Conservation (phyloP, 2,329 filamentous ascomycete species). For the Pseudocercospora cruenta region DNA sequence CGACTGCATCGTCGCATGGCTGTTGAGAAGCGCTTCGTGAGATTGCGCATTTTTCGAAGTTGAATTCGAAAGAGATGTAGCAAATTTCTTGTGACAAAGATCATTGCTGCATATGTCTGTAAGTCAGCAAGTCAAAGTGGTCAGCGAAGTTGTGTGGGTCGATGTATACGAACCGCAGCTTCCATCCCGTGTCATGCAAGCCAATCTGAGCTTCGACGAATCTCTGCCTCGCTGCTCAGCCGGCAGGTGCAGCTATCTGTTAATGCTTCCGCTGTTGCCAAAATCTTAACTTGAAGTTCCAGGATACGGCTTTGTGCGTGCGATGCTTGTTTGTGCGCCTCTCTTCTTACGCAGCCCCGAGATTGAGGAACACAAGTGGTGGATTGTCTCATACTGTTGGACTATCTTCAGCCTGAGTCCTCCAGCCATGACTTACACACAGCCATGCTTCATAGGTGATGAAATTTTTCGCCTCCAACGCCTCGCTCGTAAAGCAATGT, state of each 20-base stretch:
- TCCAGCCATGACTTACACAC: neutral
- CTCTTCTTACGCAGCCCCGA: too few relatives aligned
- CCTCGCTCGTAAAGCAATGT: conserved; percentile 15
- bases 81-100: neutral
- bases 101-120: neutral
- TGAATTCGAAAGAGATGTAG: neutral
- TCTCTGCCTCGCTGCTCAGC: neutral
- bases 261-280: too few relatives aligned
- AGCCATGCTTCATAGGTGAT: neutral
- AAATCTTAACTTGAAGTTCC: too few relatives aligned
- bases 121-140: neutral
- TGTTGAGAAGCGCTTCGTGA: too few relatives aligned
- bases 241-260: neutral
- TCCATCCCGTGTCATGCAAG: too few relatives aligned
- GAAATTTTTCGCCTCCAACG: conserved; percentile 11
- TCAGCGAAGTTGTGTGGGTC: too few relatives aligned
- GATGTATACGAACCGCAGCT: too few relatives aligned
- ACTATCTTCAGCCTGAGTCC: neutral
- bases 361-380: too few relatives aligned
- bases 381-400: neutral
- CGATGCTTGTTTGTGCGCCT: too few relatives aligned
- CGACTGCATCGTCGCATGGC: too few relatives aligned
- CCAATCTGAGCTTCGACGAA: neutral
- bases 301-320: too few relatives aligned
- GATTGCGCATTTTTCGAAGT: neutral